These are phyloP conservation scores for Aspergillus baeticus DNA, from an alignment of 495 filamentous ascomycete species.

Conservation along the genomic window DNA sequence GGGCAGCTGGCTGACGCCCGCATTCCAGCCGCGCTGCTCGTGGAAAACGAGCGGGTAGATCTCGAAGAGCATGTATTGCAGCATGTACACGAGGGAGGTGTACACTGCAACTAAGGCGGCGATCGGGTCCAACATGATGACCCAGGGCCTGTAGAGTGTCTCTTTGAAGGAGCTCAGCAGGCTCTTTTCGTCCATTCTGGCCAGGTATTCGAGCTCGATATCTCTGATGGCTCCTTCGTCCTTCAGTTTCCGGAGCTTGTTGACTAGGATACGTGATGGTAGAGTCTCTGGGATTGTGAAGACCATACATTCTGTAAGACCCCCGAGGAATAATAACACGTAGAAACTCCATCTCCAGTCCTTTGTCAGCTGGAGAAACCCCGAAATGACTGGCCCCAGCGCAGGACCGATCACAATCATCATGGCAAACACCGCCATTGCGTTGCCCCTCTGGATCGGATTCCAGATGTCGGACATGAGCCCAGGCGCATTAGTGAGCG, in stretches of 20 bases:
- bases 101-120: background rate
- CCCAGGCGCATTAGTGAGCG: constrained; percentile 60
- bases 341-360: background rate
- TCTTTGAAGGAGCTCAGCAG: background rate
- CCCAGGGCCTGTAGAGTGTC: background rate
- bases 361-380: background rate
- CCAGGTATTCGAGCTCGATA: background rate
- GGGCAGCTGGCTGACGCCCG: background rate
- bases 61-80: background rate
- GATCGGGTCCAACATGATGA: background rate
- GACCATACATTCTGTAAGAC: background rate
- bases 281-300: background rate
- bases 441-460: background rate
- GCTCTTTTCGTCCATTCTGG: background rate
- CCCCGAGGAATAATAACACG: background rate
- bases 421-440: background rate
- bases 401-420: background rate
- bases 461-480: constrained; percentile 57
- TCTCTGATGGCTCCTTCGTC: background rate
- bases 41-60: constrained; percentile 1
- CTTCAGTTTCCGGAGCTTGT: background rate
- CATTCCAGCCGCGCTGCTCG: background rate
- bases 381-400: background rate
- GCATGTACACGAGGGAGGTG: background rate
- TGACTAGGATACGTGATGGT: background rate